These are phyloP conservation scores for Lachnellula willkommii DNA, from an alignment of 2,329 filamentous ascomycete genomes.

Conservation along the genomic window DNA sequence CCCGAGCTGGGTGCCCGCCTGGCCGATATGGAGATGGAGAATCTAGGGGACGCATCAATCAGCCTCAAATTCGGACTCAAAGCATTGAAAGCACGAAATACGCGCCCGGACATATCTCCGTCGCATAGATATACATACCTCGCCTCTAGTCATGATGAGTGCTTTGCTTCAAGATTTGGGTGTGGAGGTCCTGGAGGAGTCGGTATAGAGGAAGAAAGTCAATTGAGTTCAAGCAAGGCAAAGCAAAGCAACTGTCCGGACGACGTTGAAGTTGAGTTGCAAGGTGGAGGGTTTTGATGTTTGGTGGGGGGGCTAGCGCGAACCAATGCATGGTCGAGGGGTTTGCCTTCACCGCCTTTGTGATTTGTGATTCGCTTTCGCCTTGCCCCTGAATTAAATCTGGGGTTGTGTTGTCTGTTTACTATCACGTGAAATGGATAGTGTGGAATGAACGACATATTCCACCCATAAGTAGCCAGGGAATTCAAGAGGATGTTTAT, in stretches of 20 bases:
- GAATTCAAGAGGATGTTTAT: too few species aligned
- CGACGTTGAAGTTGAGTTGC: background rate
- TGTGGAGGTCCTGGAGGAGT: background rate
- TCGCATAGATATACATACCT: slow-evolving; percentile 16
- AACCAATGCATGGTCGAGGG: background rate
- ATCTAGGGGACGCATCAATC: slow-evolving; percentile 40
- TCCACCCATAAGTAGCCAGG: too few species aligned
- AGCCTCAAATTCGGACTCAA: background rate
- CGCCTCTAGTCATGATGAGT: slow-evolving; percentile 26
- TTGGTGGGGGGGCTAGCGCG: background rate
- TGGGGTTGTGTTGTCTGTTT: background rate
- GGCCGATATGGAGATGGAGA: slow-evolving; percentile 62
- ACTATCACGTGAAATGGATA: background rate
- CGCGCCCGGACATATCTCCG: background rate
- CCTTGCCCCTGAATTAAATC: background rate
- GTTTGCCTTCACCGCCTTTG: background rate
- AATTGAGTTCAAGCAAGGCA: background rate
- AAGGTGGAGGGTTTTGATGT: background rate
- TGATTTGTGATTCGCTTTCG: background rate
- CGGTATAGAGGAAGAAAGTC: background rate
- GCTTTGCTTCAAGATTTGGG: background rate
- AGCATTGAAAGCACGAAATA: background rate
- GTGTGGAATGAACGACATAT: too few species aligned
- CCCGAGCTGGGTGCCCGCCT: slow-evolving; percentile 62
- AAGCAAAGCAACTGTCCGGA: background rate